A percentile compares a stretch with the other conserved stretches of the same genome.
Evolutionary conservation across 805 yeast genomes (phyloP).

Genomic region (Myxozyma vanderwaltii): DNA sequence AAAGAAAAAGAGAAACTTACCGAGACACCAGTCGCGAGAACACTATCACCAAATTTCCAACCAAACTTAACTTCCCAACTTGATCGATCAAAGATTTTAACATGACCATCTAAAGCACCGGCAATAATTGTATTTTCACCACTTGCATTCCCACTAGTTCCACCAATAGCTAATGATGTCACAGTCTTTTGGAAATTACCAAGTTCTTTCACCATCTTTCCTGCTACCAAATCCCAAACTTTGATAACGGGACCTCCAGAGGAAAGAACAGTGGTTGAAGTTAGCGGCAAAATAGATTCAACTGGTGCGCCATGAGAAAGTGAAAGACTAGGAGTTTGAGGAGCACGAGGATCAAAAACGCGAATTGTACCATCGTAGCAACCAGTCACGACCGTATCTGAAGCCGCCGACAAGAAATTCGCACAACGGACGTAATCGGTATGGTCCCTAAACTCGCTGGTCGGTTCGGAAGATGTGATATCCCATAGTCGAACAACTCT

Average conservation of each 20-base stretch:
- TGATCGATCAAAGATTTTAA: conserved; percentile 81
- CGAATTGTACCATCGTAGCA: conserved; percentile 89
- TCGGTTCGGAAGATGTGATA: conserved; percentile 78
- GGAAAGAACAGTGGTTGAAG: conserved; percentile 70
- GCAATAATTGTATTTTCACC: conserved; percentile 76
- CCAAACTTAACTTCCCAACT: conserved; percentile 88
- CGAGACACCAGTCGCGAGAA: conserved; percentile 69
- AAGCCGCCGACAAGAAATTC: conserved; percentile 67
- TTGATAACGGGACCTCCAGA: conserved; percentile 82
- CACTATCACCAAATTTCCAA: conserved; percentile 96
- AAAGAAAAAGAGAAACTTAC: conserved; percentile 5
- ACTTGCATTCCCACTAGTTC: conserved; percentile 17
- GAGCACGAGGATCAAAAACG: conserved; percentile 75
- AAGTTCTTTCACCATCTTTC: conserved; percentile 67
- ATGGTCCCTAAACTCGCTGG: conserved; percentile 69
- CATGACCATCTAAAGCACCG: conserved; percentile 96
- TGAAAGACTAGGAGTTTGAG: conserved; percentile 50
- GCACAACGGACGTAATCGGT: conserved; percentile 84
- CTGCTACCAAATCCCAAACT: conserved; percentile 90
- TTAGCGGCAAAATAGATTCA: conserved; percentile 76
- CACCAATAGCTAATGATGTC: conserved; percentile 24
- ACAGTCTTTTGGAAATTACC: conserved; percentile 92
- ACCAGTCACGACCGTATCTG: conserved; percentile 84
- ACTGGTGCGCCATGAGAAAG: conserved; percentile 80
- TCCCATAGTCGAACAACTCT: conserved; percentile 85